Evolutionary conservation across 176 grass and related monocot genomes (phyloP), one percentile per base, ranked within the genome.

Genomic region (Metroxylon sagu): DNA sequence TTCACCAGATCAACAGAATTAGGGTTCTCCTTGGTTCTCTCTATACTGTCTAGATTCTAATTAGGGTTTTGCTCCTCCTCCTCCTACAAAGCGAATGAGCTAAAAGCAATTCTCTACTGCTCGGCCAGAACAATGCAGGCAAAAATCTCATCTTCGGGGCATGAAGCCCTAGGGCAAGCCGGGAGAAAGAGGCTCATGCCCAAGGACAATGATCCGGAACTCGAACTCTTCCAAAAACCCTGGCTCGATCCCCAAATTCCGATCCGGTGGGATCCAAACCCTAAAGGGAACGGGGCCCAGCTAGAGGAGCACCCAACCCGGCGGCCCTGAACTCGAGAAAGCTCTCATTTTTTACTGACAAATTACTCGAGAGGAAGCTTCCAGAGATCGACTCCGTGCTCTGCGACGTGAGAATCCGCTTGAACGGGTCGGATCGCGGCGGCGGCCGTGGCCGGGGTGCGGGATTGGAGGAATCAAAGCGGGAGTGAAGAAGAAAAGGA

Each of bases 251-350:
- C 18, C 18, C 53, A 18, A 56, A 56, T 18, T 18, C 23, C 53
- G 53, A 18, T 23, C 23, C 53, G 17, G 23, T 1, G 28, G 14
- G 39, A 60, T n/a, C 23, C 19, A 60, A 71, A 52, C 62, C 62
- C 62, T 65, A 65, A 48, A 16, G 50, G 48, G n/a, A 52, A 19
- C 50, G 62, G 16, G 48, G 18, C 62, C 62, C 62, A 65, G 26
- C 48, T 27, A 25, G 14, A 49, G 48, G 12, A 51, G 16, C 43
- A 8, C 18, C 14, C 4, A 16, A 51, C 26, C 52, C 12, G 23
- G 62, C 18, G 5, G 35, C 8, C 35, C 10, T 2, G 35, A 43
- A 10, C 35, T 43, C 35, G 10, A 43, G 12, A 43, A 43, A 14
- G 35, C 35, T 12, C 35, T 43, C 35, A 43, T 43, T 43, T 23